phyloP scores from a whole-genome alignment of 179 eudicot genomes.

The Nepenthes alata region DNA sequence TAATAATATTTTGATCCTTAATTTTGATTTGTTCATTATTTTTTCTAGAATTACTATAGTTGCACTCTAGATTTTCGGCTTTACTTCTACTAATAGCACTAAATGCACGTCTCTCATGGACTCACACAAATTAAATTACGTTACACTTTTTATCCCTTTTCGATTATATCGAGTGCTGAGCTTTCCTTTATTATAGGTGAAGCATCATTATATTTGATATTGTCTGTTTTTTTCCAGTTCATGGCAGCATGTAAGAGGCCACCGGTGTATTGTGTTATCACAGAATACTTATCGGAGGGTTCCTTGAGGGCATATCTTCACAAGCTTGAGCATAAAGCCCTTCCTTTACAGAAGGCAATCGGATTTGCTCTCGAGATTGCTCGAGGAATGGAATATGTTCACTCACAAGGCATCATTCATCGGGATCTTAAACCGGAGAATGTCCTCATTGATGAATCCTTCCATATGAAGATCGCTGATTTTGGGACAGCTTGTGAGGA shows the following conservation, averaged over 20 bases:
- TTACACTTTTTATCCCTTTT: no score
- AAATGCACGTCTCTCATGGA: no score
- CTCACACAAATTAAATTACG: no score
- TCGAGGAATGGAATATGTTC: slow-evolving; percentile 74
- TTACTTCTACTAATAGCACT: no score
- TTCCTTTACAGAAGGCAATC: slow-evolving; percentile 41
- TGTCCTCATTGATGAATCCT: slow-evolving; percentile 46
- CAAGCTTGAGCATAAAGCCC: slow-evolving; percentile 53
- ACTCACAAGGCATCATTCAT: slow-evolving; percentile 76
- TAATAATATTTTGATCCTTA: no score
- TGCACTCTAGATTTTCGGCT: no score
- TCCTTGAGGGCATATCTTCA: slow-evolving; percentile 78
- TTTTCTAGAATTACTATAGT: no score
- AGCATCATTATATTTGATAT: no score
- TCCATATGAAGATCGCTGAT: slow-evolving; percentile 70
- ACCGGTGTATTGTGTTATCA: slow-evolving; percentile 57
- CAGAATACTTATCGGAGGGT: slow-evolving; percentile 74
- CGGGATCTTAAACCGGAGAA: slow-evolving; percentile 87
- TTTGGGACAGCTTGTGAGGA: slow-evolving; percentile 86
- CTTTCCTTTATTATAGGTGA: no score
- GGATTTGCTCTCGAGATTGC: slow-evolving; percentile 60
- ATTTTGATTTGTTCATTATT: no score
- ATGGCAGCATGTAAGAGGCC: slow-evolving; percentile 76
- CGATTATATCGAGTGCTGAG: no score
- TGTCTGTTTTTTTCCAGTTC: slow-evolving; percentile 29